Evolutionary conservation across 2,329 filamentous ascomycete species (phyloP).

Genomic region (Rutstroemia sp.): DNA sequence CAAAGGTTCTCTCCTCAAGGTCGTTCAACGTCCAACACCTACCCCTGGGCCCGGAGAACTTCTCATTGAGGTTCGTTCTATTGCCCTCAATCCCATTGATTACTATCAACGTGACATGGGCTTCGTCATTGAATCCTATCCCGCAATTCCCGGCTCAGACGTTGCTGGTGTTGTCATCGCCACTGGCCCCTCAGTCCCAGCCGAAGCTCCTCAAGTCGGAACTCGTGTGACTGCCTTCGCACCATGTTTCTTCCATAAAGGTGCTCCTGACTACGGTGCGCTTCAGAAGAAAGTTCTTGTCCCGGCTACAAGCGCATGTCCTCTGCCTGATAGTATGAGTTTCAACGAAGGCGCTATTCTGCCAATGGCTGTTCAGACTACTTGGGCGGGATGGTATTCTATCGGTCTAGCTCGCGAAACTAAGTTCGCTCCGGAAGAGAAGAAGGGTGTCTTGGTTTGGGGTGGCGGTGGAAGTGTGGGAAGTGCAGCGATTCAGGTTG

Average conservation of each 20-base stretch:
- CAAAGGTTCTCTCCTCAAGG: not conserved
- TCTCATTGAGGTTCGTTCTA: conserved; percentile 33
- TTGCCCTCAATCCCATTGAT: conserved; percentile 37
- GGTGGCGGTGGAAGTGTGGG: conserved; percentile 18
- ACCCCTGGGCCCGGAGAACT: conserved; percentile 33
- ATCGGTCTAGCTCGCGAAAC: conserved; percentile 11
- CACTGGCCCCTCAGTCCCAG: conserved; percentile 11
- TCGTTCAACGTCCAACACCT: conserved; percentile 24
- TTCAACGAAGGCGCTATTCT: conserved; percentile 30
- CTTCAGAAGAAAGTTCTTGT: conserved; percentile 29
- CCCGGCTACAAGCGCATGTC: conserved; percentile 12
- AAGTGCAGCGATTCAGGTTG: conserved; percentile 35
- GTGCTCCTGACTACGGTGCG: conserved; percentile 17
- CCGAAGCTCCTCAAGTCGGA: conserved; percentile 8
- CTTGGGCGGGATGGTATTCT: conserved; percentile 28
- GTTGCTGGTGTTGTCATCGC: conserved; percentile 13
- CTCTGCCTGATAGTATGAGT: conserved; percentile 26
- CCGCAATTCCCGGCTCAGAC: conserved; percentile 16
- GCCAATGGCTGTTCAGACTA: conserved; percentile 30
- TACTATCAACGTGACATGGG: conserved; percentile 28
- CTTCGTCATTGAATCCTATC: conserved; percentile 22
- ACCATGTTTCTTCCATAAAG: conserved; percentile 4
- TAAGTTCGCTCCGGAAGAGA: not conserved
- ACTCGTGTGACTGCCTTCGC: conserved; percentile 30
- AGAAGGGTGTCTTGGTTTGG: conserved; percentile 23